phyloP scores from a whole-genome alignment of 352 stramenopile species.

The Phytophthora sansomeana region DNA sequence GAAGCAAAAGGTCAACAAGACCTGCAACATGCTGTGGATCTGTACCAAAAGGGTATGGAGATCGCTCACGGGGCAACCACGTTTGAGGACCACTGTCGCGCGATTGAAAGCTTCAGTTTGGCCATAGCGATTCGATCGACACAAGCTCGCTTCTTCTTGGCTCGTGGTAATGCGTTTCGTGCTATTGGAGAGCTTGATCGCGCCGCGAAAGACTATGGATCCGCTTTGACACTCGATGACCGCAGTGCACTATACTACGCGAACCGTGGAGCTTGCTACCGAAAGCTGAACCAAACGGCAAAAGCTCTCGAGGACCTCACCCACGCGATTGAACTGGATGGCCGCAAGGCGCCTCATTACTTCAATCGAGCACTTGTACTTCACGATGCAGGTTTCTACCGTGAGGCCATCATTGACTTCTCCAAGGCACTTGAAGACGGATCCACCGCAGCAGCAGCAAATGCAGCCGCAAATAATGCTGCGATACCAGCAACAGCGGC shows the following conservation, averaged over 20 bases:
- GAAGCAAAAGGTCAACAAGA: conserved; percentile 75
- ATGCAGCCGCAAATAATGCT: conserved; percentile 8
- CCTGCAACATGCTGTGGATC: conserved; percentile 74
- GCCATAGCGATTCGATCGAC: conserved; percentile 75
- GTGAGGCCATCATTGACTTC: conserved; percentile 78
- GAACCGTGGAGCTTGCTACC: conserved; percentile 73
- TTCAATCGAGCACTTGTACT: conserved; percentile 82
- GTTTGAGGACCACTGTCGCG: conserved; percentile 70
- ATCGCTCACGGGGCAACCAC: conserved; percentile 61
- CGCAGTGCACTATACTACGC: conserved; percentile 76
- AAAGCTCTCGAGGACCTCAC: conserved; percentile 79
- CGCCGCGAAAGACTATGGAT: conserved; percentile 65
- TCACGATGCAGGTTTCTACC: conserved; percentile 68
- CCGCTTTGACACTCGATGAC: conserved; percentile 71
- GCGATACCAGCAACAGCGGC: not conserved
- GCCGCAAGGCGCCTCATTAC: conserved; percentile 75
- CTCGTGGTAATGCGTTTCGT: conserved; percentile 76
- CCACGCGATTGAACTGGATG: conserved; percentile 72
- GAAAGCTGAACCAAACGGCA: conserved; percentile 68
- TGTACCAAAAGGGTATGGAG: conserved; percentile 83
- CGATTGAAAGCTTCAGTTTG: conserved; percentile 81
- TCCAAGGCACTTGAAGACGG: conserved; percentile 78
- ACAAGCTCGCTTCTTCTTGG: conserved; percentile 81
- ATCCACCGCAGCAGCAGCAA: conserved; percentile 27
- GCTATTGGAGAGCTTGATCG: conserved; percentile 74